These are phyloP conservation scores for Fusarium verrucosum DNA, from an alignment of 2,329 filamentous ascomycete species.

Conservation along the genomic window DNA sequence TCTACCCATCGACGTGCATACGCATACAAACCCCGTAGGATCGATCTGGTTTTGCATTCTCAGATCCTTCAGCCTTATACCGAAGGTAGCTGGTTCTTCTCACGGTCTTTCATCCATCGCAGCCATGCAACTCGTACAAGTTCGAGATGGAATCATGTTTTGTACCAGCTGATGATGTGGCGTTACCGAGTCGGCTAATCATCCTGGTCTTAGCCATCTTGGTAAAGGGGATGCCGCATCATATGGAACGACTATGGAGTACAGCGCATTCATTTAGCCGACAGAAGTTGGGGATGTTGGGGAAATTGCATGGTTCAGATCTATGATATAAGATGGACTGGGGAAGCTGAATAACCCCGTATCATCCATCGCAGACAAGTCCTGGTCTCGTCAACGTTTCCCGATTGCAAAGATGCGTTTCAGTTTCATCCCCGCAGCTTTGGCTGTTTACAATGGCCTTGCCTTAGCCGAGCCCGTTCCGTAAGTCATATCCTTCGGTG, in stretches of 20 bases:
- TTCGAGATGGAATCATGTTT: neutral
- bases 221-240: neutral
- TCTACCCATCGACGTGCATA: too few relatives aligned
- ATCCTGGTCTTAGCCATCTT: neutral
- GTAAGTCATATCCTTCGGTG: neutral
- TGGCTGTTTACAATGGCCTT: slow-evolving; percentile 5
- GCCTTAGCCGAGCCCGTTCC: slow-evolving; percentile 9
- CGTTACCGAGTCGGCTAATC: slow-evolving; percentile 14
- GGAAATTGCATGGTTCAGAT: neutral
- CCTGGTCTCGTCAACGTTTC: neutral
- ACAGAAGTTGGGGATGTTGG: neutral
- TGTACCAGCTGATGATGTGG: neutral
- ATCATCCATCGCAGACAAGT: neutral
- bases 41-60: too few relatives aligned
- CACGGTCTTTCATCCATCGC: too few relatives aligned
- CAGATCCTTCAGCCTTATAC: too few relatives aligned
- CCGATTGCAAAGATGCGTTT: slow-evolving; percentile 14
- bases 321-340: neutral
- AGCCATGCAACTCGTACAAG: neutral
- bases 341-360: fast-evolving
- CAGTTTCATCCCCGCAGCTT: slow-evolving; percentile 4
- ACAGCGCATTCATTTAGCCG: slow-evolving; percentile 3
- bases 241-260: neutral
- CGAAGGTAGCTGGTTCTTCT: too few relatives aligned
- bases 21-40: too few relatives aligned